Evolutionary conservation across 306 rosid species (phyloP), one percentile per base, ranked within the genome.

Genomic region (Malus domestica): DNA sequence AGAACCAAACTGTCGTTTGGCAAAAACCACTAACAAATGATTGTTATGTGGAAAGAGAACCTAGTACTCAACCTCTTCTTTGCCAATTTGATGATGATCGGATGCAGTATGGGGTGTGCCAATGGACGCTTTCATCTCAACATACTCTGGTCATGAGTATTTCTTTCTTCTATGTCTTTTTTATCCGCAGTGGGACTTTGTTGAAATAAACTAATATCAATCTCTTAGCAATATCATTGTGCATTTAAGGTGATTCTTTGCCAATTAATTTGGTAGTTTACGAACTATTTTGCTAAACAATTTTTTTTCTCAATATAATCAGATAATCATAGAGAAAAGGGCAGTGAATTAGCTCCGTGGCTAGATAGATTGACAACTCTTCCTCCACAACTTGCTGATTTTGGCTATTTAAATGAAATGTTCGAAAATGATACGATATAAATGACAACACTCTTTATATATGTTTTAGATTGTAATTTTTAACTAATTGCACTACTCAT

Each of bases 301-400:
- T 81, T n/a, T 63, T 84, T 61, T 71, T 68, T 74, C 68, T 32
- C 81, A 71, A 76, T 80, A 76, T 74, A 70, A 80, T 80, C 90
- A 95, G 99, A 82, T 84, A 91, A 89, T 79, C 81, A 89, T 54
- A 86, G 38, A 84, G 91, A 68, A 70, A 86, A 85, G 83, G 99
- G 99, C 42, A 90, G 97, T 81, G 97, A 93, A 66, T 84, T 90
- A 85, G 93, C 97, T 78, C 97, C 93, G 57, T 95, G 97, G 97
- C 99, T 96, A n/a, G 86, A 90, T 64, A 91, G 99, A 77, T 84
- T 92, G 85, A 90, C 91, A 35, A 73, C 88, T 75, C 90, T 96
- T 85, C 97, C 97, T 84, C 97, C 99, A 55, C 90, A 97, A 78
- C 89, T 95, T 73, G 89, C 89, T 62, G 99, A 95, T 83, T 95